phyloP scores from a whole-genome alignment of 2,329 filamentous ascomycete species.

The Ophiocordyceps polyrhachis-furcata region DNA sequence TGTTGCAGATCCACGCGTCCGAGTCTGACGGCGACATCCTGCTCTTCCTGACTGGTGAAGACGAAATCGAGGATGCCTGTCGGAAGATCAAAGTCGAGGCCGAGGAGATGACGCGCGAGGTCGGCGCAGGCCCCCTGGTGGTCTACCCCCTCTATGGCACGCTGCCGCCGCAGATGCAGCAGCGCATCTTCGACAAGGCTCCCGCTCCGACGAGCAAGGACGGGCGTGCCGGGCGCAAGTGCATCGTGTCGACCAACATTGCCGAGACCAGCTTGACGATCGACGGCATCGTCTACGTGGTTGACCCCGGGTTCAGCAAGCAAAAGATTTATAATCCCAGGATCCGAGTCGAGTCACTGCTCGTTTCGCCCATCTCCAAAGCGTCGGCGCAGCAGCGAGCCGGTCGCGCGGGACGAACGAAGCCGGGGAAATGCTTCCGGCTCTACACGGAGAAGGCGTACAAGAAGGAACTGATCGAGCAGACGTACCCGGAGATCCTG shows the following conservation, averaged over 20 bases:
- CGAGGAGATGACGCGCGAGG: slow-evolving; percentile 81
- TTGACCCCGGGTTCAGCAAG: slow-evolving; percentile 98
- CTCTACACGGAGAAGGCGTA: slow-evolving; percentile 91
- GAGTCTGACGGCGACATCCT: slow-evolving; percentile 87
- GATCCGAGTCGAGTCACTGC: slow-evolving; percentile 84
- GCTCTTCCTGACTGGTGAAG: slow-evolving; percentile 90
- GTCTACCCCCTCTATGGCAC: slow-evolving; percentile 92
- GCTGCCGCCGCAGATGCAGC: slow-evolving; percentile 80
- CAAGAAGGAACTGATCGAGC: slow-evolving; percentile 94
- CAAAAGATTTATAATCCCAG: slow-evolving; percentile 98
- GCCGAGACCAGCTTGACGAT: slow-evolving; percentile 96
- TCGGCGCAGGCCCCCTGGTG: slow-evolving; percentile 72
- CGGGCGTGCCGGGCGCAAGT: slow-evolving; percentile 78
- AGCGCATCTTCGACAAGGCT: slow-evolving; percentile 84
- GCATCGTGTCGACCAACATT: slow-evolving; percentile 92
- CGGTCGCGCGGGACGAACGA: slow-evolving; percentile 96
- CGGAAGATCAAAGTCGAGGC: slow-evolving; percentile 80
- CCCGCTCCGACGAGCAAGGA: slow-evolving; percentile 54
- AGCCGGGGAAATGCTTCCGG: slow-evolving; percentile 94
- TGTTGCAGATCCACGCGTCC: slow-evolving; percentile 87
- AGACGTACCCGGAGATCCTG: slow-evolving; percentile 91
- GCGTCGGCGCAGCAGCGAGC: slow-evolving; percentile 93
- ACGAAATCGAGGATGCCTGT: slow-evolving; percentile 94
- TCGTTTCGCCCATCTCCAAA: slow-evolving; percentile 97
- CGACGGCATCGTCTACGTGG: slow-evolving; percentile 95